Evolutionary conservation across 108 stramenopile genomes (phyloP), one percentile per base, ranked within the genome.

Genomic region (Conticribra guillardii): DNA sequence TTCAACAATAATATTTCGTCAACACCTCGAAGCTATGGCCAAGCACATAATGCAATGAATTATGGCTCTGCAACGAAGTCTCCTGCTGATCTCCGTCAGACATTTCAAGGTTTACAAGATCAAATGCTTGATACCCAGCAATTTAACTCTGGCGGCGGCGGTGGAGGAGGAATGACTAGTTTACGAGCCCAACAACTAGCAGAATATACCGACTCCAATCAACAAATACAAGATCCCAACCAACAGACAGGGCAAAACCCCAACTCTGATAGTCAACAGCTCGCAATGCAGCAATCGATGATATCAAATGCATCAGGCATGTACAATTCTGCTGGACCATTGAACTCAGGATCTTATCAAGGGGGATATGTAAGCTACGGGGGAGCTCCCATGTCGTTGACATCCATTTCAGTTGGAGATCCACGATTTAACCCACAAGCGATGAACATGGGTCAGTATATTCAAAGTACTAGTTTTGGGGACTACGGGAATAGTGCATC

Each of bases 181-280:
- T 60, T 72, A 54, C 61, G 62, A n/a, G 60, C 71, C 21, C 61
- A 63, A 30, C 71, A 72, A 55, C 45, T 72, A 23, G 71, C 60
- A 11, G 61, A 72, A 23, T 72, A 72, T 63, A 62, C 71, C 26
- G 53, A 60, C 23, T 26, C 67, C 1, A 44, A 69, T 54, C 56
- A 48, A 31, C 55, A 69, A 4, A 53, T 57, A 53, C 52, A 45
- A 27, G 18, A 67, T 4, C 21, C 48, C 15, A 32, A 49, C 30
- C 21, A 65, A 54, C 51, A 33, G 30, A 33, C 4, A 55, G 5
- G 5, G 14, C 54, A 55, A 55, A 14, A 27, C 17, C 27, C 23
- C 17, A 55, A 51, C 19, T 51, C 18, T 4, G 19, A 51, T 51
- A 17, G 4, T 11, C 50, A 17, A 18, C 19, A 17, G 4, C 50